Evolutionary conservation across 2,329 filamentous ascomycete species (phyloP), one percentile per base, ranked within the genome.

Genomic region (Epichloe aotearoae): DNA sequence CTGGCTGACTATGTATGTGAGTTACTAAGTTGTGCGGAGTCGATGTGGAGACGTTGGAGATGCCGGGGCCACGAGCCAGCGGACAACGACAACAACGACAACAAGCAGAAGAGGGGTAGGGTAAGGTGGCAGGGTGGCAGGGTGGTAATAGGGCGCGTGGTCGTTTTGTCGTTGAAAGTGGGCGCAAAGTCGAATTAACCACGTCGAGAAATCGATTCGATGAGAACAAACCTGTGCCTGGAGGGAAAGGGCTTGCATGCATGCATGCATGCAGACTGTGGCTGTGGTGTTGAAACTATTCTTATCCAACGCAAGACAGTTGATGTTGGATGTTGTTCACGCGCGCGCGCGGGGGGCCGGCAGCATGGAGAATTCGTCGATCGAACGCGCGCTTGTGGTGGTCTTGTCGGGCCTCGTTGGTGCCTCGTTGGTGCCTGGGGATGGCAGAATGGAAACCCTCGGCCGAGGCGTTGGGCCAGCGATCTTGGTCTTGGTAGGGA

Each of bases 31-130:
- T 42, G 19, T 20, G 46, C 42, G 46, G 41, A 34, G 36, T 45
- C 34, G 2, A 34, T 19, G 50, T 52, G 46, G 50, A 46, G 46
- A 52, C 46, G 41, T 23, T 40, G 39, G 49, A 47, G 45, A 48
- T 34, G 42, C 41, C 23, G n/a, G n/a, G 34, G 34, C 23, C 6
- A 26, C 23, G 11, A 30, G 30, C 38, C 23, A 44, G 26, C 19
- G 20, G 36, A 46, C 36, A 14, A 34, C 30, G 17, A 50, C 34
- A 46, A 40, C n/a, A 14, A n/a, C n/a, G n/a, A n/a, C n/a, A n/a
- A n/a, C n/a, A 33, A 42, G 19, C 20, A 33, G n/a, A 2, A 17
- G 20, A 5, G 23, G 6, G 23, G 23, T 23, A 23, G 6, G 23
- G 23, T 7, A 7, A 2, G 23, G 23, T 7, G 23, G 23, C 2